phyloP scores from a whole-genome alignment of 805 yeast genomes.

The Teunomyces tritomae region DNA sequence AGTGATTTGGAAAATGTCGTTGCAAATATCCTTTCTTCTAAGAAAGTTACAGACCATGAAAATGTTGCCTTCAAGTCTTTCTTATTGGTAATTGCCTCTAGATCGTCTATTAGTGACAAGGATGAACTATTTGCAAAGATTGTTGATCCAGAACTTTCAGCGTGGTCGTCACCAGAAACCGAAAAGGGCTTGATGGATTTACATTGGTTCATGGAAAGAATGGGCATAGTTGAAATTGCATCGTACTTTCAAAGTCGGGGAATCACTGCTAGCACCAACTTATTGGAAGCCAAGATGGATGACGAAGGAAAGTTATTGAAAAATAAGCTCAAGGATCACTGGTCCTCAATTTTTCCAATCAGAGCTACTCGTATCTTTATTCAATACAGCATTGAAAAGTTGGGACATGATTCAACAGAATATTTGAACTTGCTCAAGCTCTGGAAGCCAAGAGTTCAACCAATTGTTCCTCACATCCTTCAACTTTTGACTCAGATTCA shows the following conservation, averaged over 20 bases:
- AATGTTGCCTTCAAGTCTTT: slow-evolving; percentile 92
- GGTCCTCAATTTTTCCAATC: slow-evolving; percentile 94
- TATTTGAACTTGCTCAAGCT: slow-evolving; percentile 65
- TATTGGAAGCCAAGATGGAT: slow-evolving; percentile 82
- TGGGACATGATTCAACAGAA: slow-evolving; percentile 75
- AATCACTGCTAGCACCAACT: slow-evolving; percentile 71
- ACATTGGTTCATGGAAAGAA: slow-evolving; percentile 97
- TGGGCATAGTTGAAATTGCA: slow-evolving; percentile 92
- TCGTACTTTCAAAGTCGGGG: slow-evolving; percentile 82
- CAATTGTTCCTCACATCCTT: slow-evolving; percentile 86
- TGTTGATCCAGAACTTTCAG: slow-evolving; percentile 88
- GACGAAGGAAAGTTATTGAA: slow-evolving; percentile 79
- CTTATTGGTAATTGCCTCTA: slow-evolving; percentile 83
- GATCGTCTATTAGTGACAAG: slow-evolving; percentile 72
- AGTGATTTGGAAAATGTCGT: slow-evolving; percentile 82
- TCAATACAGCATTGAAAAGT: slow-evolving; percentile 91
- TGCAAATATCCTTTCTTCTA: slow-evolving; percentile 60
- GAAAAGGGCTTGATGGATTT: slow-evolving; percentile 85
- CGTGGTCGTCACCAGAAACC: slow-evolving; percentile 92
- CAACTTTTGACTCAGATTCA: slow-evolving; percentile 87
- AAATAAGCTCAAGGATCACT: slow-evolving; percentile 76
- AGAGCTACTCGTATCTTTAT: slow-evolving; percentile 93
- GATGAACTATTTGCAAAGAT: slow-evolving; percentile 77
- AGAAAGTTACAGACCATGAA: slow-evolving; percentile 83
- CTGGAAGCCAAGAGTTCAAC: slow-evolving; percentile 93